These are phyloP conservation scores for Pseudofabraea citricarpa DNA, from an alignment of 2,329 filamentous ascomycete species.

Conservation along the genomic window DNA sequence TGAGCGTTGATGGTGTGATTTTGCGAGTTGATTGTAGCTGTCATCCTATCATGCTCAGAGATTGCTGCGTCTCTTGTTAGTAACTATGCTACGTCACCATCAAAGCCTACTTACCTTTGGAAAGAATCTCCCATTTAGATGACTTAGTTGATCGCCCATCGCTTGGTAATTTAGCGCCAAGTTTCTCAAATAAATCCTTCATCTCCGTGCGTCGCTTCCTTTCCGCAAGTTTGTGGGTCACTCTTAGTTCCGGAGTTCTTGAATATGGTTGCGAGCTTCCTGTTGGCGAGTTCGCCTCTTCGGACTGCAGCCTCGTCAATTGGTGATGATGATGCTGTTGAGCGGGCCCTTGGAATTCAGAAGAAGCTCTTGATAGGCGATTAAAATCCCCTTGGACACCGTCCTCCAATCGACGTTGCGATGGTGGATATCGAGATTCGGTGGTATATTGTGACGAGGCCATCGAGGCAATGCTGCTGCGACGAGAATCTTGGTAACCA, in stretches of 20 bases:
- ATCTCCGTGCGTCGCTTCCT: constrained; percentile 81
- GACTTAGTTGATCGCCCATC: constrained; percentile 73
- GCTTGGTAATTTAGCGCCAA: constrained; percentile 58
- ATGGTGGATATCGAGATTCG: constrained; percentile 66
- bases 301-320: constrained; percentile 61
- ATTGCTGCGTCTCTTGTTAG: too few species aligned
- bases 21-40: too few species aligned
- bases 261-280: constrained; percentile 70
- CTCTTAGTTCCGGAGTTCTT: constrained; percentile 72
- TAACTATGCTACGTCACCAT: too few species aligned
- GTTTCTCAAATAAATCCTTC: constrained; percentile 73
- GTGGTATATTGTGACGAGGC: constrained; percentile 76
- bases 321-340: constrained; percentile 71
- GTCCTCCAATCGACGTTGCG: constrained; percentile 70
- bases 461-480: constrained; percentile 72
- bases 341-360: constrained; percentile 41
- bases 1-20: too few species aligned
- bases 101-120: constrained; percentile 75
- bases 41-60: too few species aligned
- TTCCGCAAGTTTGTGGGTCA: constrained; percentile 83
- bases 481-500: constrained; percentile 57
- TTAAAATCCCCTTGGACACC: constrained; percentile 38
- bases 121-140: constrained; percentile 85
- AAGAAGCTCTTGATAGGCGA: constrained; percentile 41
- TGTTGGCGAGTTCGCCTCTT: constrained; percentile 46